Evolutionary conservation across 2,329 filamentous ascomycete genomes (phyloP).

Genomic region (Alternaria sp.): DNA sequence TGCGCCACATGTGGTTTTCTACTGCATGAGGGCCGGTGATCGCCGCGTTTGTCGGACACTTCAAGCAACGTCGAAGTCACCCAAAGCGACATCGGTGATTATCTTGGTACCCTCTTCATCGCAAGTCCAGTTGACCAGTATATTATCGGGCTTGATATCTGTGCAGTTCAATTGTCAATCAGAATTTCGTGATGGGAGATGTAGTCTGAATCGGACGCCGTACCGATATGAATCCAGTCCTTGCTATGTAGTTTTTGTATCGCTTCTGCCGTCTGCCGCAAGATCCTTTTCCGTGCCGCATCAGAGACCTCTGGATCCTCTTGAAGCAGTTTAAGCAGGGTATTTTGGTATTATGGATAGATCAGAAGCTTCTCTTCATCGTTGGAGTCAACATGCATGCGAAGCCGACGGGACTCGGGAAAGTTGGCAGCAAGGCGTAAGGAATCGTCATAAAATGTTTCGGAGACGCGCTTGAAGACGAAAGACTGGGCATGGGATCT

Average conservation of each 20-base stretch:
- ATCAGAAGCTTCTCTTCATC: conserved; percentile 46
- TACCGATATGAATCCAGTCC: conserved; percentile 51
- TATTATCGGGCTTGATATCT: conserved; percentile 55
- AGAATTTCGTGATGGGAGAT: conserved; percentile 20
- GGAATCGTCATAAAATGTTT: conserved; percentile 42
- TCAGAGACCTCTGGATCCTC: conserved; percentile 42
- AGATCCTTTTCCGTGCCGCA: conserved; percentile 44
- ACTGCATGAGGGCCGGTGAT: conserved; percentile 40
- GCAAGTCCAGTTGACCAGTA: conserved; percentile 49
- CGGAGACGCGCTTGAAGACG: conserved; percentile 46
- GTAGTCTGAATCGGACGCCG: conserved; percentile 18
- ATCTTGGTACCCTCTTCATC: conserved; percentile 44
- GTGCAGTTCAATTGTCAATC: conserved; percentile 30
- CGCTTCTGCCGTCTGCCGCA: conserved; percentile 46
- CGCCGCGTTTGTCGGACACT: conserved; percentile 38
- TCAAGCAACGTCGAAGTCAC: conserved; percentile 51
- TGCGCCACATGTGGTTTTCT: conserved; percentile 54
- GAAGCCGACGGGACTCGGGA: conserved; percentile 43
- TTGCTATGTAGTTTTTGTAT: conserved; percentile 51
- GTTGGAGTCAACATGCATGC: conserved; percentile 51
- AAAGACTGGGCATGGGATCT: conserved; percentile 46
- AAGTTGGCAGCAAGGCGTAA: conserved; percentile 46
- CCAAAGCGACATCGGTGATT: conserved; percentile 47
- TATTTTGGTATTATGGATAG: conserved; percentile 48
- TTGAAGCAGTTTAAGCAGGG: conserved; percentile 47